Evolutionary conservation across 2,329 filamentous ascomycete species (phyloP), one percentile per base, ranked within the genome.

Genomic region (Tolypocladium pustulatum): DNA sequence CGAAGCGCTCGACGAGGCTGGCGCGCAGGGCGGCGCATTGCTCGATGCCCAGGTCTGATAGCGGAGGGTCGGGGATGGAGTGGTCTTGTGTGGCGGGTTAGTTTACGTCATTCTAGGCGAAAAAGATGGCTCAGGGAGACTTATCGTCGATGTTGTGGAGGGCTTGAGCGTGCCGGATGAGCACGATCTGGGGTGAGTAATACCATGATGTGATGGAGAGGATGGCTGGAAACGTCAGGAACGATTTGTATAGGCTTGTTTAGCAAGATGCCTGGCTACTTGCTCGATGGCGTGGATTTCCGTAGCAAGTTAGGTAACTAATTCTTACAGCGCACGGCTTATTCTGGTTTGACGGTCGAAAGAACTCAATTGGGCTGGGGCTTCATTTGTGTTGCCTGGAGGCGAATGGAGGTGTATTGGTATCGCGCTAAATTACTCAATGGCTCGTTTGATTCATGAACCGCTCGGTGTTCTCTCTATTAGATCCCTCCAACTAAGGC

Each of bases 81-180:
- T 76, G 78, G 63, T 82, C 71, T 65, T 74, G 80, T 82, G 60
- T 5, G 38, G 8, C 3, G 32, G 54, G 61, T 66, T 43, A 68
- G 61, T 17, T n/a, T 2, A 22, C 38, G 43, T 17, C 7, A 0
- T 13, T 13, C 6, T 15, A 25, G 2, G 41, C 52, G 43, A 12
- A 20, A n/a, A n/a, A n/a, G n/a, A n/a, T n/a, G 17, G 43, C 9
- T 22, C n/a, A 8, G n/a, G 53, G 57, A 57, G 32, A 79, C 80
- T 73, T 75, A 82, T 82, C 69, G 55, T 72, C 67, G 17, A 74
- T 71, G 60, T 84, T 84, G 68, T 84, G 81, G n/a, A 76, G 67
- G 10, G 78, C 81, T 72, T 97, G 90, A 20, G 90, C 93, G 79
- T 97, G 93, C 65, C 93, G 89, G 67, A 97, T 87, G 67, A 97